These are phyloP conservation scores for Termitomyces bulborhizus DNA, from an alignment of 768 basidiomycete genomes.

Conservation along the genomic window DNA sequence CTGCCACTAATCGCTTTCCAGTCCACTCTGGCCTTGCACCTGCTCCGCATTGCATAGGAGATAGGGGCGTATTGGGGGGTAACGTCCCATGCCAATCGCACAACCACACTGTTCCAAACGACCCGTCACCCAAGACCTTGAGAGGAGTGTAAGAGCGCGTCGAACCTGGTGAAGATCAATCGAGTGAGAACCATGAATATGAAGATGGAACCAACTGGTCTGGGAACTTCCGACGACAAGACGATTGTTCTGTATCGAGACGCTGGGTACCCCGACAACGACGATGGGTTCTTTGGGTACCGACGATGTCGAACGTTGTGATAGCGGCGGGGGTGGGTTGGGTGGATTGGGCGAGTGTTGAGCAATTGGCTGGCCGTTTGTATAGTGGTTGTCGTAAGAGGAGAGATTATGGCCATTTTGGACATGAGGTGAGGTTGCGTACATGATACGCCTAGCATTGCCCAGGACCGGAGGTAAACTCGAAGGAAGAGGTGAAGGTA, in stretches of 20 bases:
- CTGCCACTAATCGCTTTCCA: conserved; percentile 90
- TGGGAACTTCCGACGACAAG: conserved; percentile 70
- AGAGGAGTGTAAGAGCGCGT: conserved; percentile 88
- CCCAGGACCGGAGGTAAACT: conserved; percentile 28
- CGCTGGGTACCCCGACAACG: conserved; percentile 71
- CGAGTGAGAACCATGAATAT: conserved; percentile 4
- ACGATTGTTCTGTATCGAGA: conserved; percentile 61
- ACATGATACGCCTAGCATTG: conserved; percentile 62
- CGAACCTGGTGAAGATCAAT: conserved; percentile 47
- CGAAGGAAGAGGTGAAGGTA: conserved; percentile 20
- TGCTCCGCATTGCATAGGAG: conserved; percentile 94
- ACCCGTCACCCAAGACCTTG: conserved; percentile 97
- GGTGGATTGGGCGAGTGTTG: conserved; percentile 25
- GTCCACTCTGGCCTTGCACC: conserved; percentile 91
- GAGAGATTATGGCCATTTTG: conserved; percentile 34
- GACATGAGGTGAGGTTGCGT: conserved; percentile 40
- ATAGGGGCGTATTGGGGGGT: conserved; percentile 84
- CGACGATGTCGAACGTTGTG: conserved; percentile 23
- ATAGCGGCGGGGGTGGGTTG: conserved; percentile 19
- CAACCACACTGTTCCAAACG: conserved; percentile 97
- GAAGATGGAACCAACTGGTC: conserved; percentile 47
- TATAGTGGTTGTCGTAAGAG: conserved; percentile 26
- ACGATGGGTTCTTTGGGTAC: conserved; percentile 53
- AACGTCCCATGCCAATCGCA: conserved; percentile 98
- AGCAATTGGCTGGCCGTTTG: conserved; percentile 22